Evolutionary conservation across 805 yeast species (phyloP), one percentile per base, ranked within the genome.

Genomic region (Wickerhamomyces rabaulensis): DNA sequence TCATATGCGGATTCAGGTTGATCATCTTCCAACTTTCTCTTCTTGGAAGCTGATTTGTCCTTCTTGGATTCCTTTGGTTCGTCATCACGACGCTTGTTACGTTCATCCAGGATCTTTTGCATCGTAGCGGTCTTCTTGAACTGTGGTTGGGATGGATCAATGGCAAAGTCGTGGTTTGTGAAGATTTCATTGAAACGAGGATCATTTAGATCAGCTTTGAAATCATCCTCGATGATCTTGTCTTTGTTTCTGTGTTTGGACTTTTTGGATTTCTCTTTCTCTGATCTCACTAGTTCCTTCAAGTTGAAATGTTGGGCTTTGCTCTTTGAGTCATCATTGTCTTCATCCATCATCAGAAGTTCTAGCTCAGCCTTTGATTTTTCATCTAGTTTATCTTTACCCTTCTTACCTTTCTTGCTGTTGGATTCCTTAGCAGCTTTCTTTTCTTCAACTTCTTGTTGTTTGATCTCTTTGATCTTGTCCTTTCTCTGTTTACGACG

Each of bases 101-200:
- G 78, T 66, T 90, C 96, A 40, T 79, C 74, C 69, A 94, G 67
- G 47, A 94, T 78, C 64, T 83, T 75, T 61, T 84, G 82, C 96
- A 92, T 91, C 22, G 94, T 89, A 16, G 79, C 70, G 1, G 98
- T 91, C 66, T 84, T 80, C 69, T 87, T 90, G 73, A 79, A 92
- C 63, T 88, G 96, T n/a, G 95, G 86, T 60, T 76, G 81, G 19
- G 95, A 83, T 20, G 97, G 95, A 66, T 95, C 99, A 62, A 95
- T 90, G 12, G 97, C 97, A 67, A 80, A 94, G 51, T 85, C 94
- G 52, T 87, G 96, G 51, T 80, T 83, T 58, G 89, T 89, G 60
- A 84, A 88, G 52, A 90, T 73, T 53, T 85, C 95, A 41, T 75
- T 75, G 72, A 94, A 94, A 69, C 99, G 83, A 15, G 85, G 82